Evolutionary conservation across 1,139 yeast genomes (phyloP).

Genomic region (Arxiozyma slooffiae): DNA sequence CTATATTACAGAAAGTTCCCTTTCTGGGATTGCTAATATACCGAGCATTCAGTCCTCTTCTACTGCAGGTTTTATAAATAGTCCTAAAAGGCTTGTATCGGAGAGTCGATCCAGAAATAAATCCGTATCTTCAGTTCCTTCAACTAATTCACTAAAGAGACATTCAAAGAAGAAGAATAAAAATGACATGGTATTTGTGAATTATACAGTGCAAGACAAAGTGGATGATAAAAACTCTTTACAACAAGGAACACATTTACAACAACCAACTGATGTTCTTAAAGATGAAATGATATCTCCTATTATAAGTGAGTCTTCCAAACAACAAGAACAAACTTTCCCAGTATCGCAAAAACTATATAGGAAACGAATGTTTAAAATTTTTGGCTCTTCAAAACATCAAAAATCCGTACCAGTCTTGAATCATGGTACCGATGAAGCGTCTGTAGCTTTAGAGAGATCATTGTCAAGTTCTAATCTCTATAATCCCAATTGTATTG

Average conservation of each 20-base stretch:
- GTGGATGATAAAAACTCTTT: slow-evolving; percentile 6
- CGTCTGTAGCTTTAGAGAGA: slow-evolving; percentile 4
- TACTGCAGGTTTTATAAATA: slow-evolving; percentile 16
- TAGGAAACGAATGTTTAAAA: slow-evolving; percentile 26
- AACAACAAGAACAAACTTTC: neutral
- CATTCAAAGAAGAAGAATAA: slow-evolving; percentile 18
- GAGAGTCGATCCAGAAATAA: slow-evolving; percentile 13
- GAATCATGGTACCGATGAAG: neutral
- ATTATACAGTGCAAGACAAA: slow-evolving; percentile 28
- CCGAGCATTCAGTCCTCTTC: slow-evolving; percentile 10
- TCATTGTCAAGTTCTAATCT: slow-evolving; percentile 6
- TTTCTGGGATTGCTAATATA: neutral
- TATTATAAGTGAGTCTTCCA: slow-evolving; percentile 11
- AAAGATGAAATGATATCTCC: neutral
- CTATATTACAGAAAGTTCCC: neutral
- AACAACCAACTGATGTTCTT: slow-evolving; percentile 1
- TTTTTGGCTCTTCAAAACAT: slow-evolving; percentile 21
- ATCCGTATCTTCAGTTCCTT: neutral
- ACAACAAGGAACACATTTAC: neutral
- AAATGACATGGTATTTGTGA: slow-evolving; percentile 29
- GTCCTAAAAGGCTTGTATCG: slow-evolving; percentile 26
- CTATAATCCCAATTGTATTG: neutral
- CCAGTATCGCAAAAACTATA: slow-evolving; percentile 14
- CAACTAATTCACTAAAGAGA: slow-evolving; percentile 1
- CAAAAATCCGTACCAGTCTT: slow-evolving; percentile 1